A percentile compares a stretch with the other conserved stretches of the same genome.
Conservation (phyloP, 73 alveolate species). For the Breviolum minutum region DNA sequence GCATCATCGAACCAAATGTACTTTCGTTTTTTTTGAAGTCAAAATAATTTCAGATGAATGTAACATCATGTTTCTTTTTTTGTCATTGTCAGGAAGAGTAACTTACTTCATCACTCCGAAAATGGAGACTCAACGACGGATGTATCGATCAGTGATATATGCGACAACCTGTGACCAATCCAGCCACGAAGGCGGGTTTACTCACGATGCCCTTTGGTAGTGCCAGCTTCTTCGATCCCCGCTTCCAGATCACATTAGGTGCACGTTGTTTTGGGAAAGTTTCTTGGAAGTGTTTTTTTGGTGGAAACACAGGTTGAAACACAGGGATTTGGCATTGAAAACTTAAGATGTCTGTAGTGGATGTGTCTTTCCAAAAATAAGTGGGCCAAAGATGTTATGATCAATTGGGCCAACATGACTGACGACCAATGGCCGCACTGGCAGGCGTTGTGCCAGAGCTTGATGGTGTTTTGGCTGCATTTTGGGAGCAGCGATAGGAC, state of each 20-base stretch:
- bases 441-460: too few relatives aligned
- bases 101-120: background rate
- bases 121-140: too few relatives aligned
- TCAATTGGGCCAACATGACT: too few relatives aligned
- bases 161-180: too few relatives aligned
- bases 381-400: too few relatives aligned
- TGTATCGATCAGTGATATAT: too few relatives aligned
- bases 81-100: background rate
- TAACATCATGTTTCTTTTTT: background rate
- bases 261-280: background rate
- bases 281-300: background rate
- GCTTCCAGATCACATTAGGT: conserved; percentile 82
- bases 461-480: too few relatives aligned
- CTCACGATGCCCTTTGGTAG: conserved; percentile 65
- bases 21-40: background rate
- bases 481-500: too few relatives aligned
- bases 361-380: too few relatives aligned
- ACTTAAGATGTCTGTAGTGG: too few relatives aligned
- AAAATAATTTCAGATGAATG: background rate
- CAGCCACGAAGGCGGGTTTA: conserved; percentile 72
- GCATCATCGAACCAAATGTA: background rate
- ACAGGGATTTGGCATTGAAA: too few relatives aligned
- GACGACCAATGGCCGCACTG: too few relatives aligned
- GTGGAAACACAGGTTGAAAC: background rate
- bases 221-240: conserved; percentile 69